Conservation (phyloP, 148 eudicot genomes). For the Silene latifolia region DNA sequence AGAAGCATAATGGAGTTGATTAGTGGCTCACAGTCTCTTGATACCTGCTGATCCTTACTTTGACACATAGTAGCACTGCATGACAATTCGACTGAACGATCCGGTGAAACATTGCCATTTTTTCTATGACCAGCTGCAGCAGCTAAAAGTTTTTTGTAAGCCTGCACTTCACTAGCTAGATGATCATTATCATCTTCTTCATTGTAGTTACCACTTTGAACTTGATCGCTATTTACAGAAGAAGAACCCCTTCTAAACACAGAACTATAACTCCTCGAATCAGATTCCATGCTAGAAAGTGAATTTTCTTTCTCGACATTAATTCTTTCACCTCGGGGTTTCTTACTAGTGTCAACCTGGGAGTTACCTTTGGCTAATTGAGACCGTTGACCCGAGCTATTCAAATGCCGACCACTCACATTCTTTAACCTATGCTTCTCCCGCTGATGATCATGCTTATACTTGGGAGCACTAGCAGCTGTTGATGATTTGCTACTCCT, state of each 20-base stretch:
- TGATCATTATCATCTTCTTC: conserved; percentile 45
- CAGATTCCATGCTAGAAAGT: conserved; percentile 77
- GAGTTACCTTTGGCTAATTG: conserved; percentile 34
- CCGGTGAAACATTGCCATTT: conserved; percentile 29
- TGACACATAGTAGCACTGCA: conserved; percentile 31
- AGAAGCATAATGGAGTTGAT: conserved; percentile 48
- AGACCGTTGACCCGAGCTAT: conserved; percentile 21
- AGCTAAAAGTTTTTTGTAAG: conserved; percentile 23
- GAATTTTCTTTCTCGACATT: conserved; percentile 66
- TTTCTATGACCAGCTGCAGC: conserved; percentile 17
- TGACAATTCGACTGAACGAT: conserved; percentile 35
- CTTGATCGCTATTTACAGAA: conserved; percentile 41
- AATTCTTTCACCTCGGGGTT: conserved; percentile 45
- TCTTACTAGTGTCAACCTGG: conserved; percentile 49
- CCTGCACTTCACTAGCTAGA: conserved; percentile 34
- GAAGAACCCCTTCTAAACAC: conserved; percentile 50
- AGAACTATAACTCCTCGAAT: conserved; percentile 62
- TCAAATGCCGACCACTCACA: conserved; percentile 34
- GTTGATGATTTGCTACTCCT: conserved; percentile 77
- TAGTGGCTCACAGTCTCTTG: conserved; percentile 53
- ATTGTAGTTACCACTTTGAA: conserved; percentile 36
- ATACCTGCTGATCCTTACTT: conserved; percentile 33
- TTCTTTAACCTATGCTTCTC: conserved; percentile 23
- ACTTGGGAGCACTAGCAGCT: conserved; percentile 58
- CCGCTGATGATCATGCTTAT: conserved; percentile 21